Conservation (phyloP, 805 yeast genomes). For the Pichia pseudocactophila region DNA sequence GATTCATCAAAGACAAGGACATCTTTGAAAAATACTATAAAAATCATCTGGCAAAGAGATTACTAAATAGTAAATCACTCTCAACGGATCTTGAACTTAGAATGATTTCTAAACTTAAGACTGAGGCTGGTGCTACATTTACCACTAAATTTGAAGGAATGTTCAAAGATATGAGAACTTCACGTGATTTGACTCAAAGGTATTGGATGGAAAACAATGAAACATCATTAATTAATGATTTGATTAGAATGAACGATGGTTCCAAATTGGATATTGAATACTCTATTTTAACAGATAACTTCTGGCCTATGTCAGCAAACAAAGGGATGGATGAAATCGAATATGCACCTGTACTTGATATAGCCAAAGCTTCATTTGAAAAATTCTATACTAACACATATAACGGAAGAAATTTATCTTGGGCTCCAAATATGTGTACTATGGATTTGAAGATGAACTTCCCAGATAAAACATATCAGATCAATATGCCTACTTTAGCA, state of each 20-base stretch:
- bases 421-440: conserved; percentile 82
- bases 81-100: conserved; percentile 59
- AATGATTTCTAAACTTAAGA: conserved; percentile 57
- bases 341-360: conserved; percentile 37
- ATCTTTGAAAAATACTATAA: conserved; percentile 78
- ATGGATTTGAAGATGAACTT: conserved; percentile 70
- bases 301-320: conserved; percentile 55
- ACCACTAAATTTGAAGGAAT: conserved; percentile 77
- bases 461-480: conserved; percentile 61
- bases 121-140: conserved; percentile 72
- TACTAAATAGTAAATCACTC: conserved; percentile 39
- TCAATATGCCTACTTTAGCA: conserved; percentile 73
- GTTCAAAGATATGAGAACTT: conserved; percentile 68
- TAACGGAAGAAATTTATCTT: conserved; percentile 50
- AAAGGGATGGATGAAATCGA: conserved; percentile 27
- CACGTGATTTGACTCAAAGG: conserved; percentile 32
- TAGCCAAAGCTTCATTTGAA: conserved; percentile 38
- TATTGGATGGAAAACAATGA: conserved; percentile 15
- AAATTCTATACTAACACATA: conserved; percentile 42
- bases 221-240: conserved; percentile 11
- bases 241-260: conserved; percentile 18
- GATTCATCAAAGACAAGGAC: conserved; percentile 73
- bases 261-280: conserved; percentile 36
- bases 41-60: conserved; percentile 76
- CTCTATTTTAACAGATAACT: conserved; percentile 49